phyloP scores from a whole-genome alignment of 192 early-diverging fungal species.

The Backusella psychrophila region DNA sequence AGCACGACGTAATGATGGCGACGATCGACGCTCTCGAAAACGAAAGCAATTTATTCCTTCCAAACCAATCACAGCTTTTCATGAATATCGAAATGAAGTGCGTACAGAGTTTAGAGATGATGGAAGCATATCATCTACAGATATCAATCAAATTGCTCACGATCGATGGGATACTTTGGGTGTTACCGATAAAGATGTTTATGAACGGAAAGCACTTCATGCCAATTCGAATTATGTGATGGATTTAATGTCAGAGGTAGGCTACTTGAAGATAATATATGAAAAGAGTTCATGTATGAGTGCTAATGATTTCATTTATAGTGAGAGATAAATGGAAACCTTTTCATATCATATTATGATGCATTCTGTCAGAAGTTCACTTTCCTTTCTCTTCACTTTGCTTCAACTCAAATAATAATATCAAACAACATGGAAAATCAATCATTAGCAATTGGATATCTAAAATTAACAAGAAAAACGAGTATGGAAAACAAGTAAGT shows the following conservation, averaged over 20 bases:
- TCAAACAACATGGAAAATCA: not conserved
- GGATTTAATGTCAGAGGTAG: conserved; percentile 1
- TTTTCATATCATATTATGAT: not conserved
- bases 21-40: not conserved
- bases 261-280: not conserved
- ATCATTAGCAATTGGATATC: not conserved
- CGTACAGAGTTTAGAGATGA: not conserved
- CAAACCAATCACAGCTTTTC: not conserved
- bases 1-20: not conserved
- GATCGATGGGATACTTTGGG: not conserved
- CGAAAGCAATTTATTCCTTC: not conserved
- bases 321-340: not conserved
- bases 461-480: not conserved
- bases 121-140: not conserved
- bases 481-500: not conserved
- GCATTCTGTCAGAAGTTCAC: not conserved
- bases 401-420: not conserved
- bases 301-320: not conserved
- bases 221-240: conserved; percentile 14
- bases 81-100: not conserved
- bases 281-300: not conserved
- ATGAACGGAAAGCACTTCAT: conserved; percentile 10
- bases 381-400: not conserved
- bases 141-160: not conserved
- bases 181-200: not conserved